Evolutionary conservation across 805 yeast genomes (phyloP).

Genomic region (Ogataea haglerorum): DNA sequence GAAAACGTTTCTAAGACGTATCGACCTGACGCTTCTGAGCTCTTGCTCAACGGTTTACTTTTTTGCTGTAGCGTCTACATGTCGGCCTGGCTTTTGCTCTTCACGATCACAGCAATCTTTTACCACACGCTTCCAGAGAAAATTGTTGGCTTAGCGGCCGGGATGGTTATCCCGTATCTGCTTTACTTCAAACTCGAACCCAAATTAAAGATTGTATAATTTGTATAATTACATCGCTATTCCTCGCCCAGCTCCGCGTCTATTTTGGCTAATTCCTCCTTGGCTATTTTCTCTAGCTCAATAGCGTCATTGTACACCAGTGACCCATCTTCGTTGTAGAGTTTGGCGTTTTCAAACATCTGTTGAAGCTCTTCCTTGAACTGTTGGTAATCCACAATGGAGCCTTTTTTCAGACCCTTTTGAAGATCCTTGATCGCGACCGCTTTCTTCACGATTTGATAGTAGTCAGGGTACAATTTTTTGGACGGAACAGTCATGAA

Average conservation of each 20-base stretch:
- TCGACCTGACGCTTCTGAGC: constrained; percentile 4
- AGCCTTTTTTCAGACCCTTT: constrained; percentile 41
- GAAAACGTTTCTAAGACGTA: constrained; percentile 11
- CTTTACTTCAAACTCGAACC: constrained; percentile 20
- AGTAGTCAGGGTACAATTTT: constrained; percentile 82
- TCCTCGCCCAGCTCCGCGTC: constrained; percentile 5
- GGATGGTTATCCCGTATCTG: constrained; percentile 33
- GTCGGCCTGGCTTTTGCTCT: constrained; percentile 38
- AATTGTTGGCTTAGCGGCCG: constrained; percentile 40
- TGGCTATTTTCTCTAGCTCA: constrained; percentile 38
- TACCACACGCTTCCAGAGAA: constrained; percentile 49
- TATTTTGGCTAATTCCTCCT: constrained; percentile 17
- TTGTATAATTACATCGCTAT: constrained; percentile 5
- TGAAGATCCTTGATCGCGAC: constrained; percentile 54
- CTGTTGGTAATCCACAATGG: constrained; percentile 39
- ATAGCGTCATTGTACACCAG: constrained; percentile 59
- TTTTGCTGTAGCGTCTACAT: constrained; percentile 14
- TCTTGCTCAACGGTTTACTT: background rate
- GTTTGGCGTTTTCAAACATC: constrained; percentile 67
- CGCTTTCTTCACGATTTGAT: constrained; percentile 56
- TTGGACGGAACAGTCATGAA: constrained; percentile 75
- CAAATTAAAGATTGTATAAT: constrained; percentile 11
- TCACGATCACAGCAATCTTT: constrained; percentile 43
- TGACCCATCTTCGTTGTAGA: constrained; percentile 67
- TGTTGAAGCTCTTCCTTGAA: constrained; percentile 47